These are phyloP conservation scores for Aspergillus hiratsukae DNA, from an alignment of 2,329 filamentous ascomycete species.

Conservation along the genomic window DNA sequence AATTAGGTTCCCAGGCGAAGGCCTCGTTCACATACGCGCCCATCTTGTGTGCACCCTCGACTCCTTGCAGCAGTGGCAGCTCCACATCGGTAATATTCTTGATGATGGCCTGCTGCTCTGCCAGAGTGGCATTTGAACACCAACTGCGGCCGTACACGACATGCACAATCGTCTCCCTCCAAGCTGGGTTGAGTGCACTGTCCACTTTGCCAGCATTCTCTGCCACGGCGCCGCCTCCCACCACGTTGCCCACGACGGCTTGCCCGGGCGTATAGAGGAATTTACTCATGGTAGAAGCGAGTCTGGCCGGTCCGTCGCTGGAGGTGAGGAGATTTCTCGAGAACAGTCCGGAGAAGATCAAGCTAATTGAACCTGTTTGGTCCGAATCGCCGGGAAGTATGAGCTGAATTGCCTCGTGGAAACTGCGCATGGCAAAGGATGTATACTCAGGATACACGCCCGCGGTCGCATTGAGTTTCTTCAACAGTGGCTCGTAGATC, in stretches of 20 bases:
- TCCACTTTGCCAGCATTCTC: constrained; percentile 38
- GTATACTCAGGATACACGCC: constrained; percentile 14
- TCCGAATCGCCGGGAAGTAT: constrained; percentile 20
- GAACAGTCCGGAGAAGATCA: constrained; percentile 31
- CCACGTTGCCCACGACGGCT: constrained; percentile 25
- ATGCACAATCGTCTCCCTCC: constrained; percentile 41
- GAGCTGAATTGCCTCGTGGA: constrained; percentile 14
- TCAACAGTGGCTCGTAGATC: constrained; percentile 16
- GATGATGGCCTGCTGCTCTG: constrained; percentile 31
- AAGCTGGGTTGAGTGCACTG: constrained; percentile 38
- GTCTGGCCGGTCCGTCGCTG: constrained; percentile 17
- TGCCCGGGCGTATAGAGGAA: constrained; percentile 14
- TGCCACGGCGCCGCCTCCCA: constrained; percentile 36
- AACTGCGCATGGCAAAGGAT: constrained; percentile 17
- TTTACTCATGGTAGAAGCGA: constrained; percentile 35
- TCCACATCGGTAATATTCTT: constrained; percentile 31
- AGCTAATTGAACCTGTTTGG: constrained; percentile 15
- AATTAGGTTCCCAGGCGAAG: constrained; percentile 37
- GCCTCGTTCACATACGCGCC: constrained; percentile 39
- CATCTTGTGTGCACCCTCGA: constrained; percentile 18
- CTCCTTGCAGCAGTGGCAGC: constrained; percentile 15
- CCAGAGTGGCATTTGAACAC: constrained; percentile 20
- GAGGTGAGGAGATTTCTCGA: constrained; percentile 28
- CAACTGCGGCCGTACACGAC: constrained; percentile 26
- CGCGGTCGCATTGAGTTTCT: constrained; percentile 10